Evolutionary conservation across 1,284 basidiomycete genomes (phyloP), one percentile per base, ranked within the genome.

Genomic region (Malassezia caprae): DNA sequence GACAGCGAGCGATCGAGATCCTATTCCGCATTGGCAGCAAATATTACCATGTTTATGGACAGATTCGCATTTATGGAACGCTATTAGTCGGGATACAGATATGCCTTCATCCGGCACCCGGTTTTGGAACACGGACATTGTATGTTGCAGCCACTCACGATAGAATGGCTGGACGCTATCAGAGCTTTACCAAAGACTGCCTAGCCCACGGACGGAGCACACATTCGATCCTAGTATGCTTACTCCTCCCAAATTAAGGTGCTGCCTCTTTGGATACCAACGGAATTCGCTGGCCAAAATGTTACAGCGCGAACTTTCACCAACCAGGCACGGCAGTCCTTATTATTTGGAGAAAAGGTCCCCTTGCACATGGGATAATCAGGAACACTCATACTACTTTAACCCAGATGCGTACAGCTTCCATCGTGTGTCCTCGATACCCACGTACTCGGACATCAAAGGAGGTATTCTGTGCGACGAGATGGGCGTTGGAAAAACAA

Each of bases 401-500:
- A 49, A 57, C 27, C 45, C 46, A 10, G 26, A 34, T 1, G 12
- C 17, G 8, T 44, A 31, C 27, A 17, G 4, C 4, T 58, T 58
- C 40, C 24, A 43, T 13, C 31, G 21, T 2, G 7, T 11, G 10
- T 37, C 32, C 6, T 28, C 19, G 4, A 40, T 50, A 11, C 13
- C 28, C 13, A 8, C 27, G 10, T 53, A 50, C 30, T 37, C 41
- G 2, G 59, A 60, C 51, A 11, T 56, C 8, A 27, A 34, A 48
- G 61, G 61, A 0, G 61, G 61, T 12, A 47, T 63, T 23, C 32
- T 63, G 3, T 53, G 60, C 28, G 61, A 63, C 28, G 58, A 59
- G 35, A 63, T 63, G 60, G 61, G 61, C 13, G 53, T 48, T 10
- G 61, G 61, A 10, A 63, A 63, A 52, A 63, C 61, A 8, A 34